Evolutionary conservation across 805 yeast genomes (phyloP), one percentile per base, ranked within the genome.

Genomic region (Scheffersomyces coipomensis): DNA sequence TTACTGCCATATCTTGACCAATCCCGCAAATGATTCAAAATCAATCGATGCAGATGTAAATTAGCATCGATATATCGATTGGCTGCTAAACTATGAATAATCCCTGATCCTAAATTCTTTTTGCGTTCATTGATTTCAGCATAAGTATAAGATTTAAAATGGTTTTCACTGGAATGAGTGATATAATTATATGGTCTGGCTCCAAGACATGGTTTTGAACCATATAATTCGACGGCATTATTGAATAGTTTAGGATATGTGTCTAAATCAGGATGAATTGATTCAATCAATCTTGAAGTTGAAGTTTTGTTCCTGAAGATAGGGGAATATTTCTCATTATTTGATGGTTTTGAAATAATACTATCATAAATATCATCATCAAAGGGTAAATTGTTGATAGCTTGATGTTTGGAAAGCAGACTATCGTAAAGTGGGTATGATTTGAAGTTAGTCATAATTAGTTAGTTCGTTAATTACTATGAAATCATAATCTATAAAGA

Each of bases 71-170:
- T 29, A 44, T 34, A 63, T n/a, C 58, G 60, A 40, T 59, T 63
- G 39, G 50, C 46, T 18, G 47, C 38, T 36, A 52, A 59, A 33
- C 46, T 22, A 35, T 48, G 48, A 19, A 71, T 43, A 31, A 72
- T 46, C 8, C 77, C 78, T 2, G 75, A 55, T 5, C 75, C 75
- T 21, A 73, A 46, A 27, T 52, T 38, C 35, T 54, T 49, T 38
- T 60, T 62, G 38, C 64, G 51, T n/a, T 42, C 37, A 29, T 64
- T 55, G 11, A 68, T 62, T 23, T 62, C 56, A 13, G 44, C 41
- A 37, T 56, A 72, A 1, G 58, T 52, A 29, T 44, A 40, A 16
- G 46, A 33, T 12, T 42, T 35, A 40, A 39, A 56, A 27, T 26
- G 11, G 10, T 33, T 10, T 4, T 29, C 42, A 11, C 42, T 38